Evolutionary conservation across 2,329 filamentous ascomycete genomes (phyloP).

Genomic region (Metarhizium album): DNA sequence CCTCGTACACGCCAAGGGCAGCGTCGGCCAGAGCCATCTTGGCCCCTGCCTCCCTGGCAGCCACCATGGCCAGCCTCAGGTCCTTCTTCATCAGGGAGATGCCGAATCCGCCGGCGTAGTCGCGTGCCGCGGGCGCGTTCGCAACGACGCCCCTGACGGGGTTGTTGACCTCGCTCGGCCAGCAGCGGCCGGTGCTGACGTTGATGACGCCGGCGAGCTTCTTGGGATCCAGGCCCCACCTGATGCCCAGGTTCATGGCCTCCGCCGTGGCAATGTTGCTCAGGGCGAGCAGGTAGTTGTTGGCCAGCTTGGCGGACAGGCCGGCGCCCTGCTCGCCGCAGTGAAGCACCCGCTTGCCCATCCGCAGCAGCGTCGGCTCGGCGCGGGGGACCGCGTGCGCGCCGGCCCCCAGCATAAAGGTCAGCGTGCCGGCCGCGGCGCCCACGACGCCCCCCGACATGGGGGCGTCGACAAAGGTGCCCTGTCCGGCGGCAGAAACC

Average conservation of each 20-base stretch:
- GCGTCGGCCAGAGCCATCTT: constrained; percentile 52
- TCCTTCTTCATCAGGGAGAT: constrained; percentile 75
- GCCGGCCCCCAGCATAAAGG: constrained; percentile 85
- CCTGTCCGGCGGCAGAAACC: constrained; percentile 53
- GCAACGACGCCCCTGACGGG: constrained; percentile 79
- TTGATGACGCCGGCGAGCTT: constrained; percentile 81
- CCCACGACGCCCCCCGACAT: constrained; percentile 97
- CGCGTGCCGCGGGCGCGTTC: constrained; percentile 61
- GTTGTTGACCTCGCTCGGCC: constrained; percentile 94
- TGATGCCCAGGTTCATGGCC: constrained; percentile 55
- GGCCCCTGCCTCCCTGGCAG: constrained; percentile 56
- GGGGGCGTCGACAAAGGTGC: constrained; percentile 82
- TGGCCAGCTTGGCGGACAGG: constrained; percentile 84
- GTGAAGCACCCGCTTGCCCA: constrained; percentile 81
- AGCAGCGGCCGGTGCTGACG: constrained; percentile 85
- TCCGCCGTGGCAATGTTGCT: constrained; percentile 71
- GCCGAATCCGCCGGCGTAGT: constrained; percentile 69
- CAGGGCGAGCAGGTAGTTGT: constrained; percentile 91
- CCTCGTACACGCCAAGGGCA: constrained; percentile 57
- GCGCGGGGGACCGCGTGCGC: constrained; percentile 50
- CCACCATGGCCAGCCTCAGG: constrained; percentile 59
- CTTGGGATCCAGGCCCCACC: constrained; percentile 47
- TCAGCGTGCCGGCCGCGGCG: constrained; percentile 74
- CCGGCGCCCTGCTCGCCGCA: constrained; percentile 78
- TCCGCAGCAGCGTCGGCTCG: constrained; percentile 60